Evolutionary conservation across 768 basidiomycete species (phyloP).

Genomic region (Podaxis mareebaensis): DNA sequence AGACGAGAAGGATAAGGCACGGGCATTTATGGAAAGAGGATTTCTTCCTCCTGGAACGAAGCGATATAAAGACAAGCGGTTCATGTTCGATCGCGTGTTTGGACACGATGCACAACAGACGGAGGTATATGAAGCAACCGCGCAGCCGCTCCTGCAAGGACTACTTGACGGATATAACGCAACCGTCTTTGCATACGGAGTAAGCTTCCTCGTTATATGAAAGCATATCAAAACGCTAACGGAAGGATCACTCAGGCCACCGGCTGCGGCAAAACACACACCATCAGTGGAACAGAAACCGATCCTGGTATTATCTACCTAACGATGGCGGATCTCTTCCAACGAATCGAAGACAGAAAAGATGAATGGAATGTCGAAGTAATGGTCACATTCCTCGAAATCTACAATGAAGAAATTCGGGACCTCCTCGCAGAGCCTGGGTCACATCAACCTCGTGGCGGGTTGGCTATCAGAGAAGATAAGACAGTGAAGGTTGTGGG

Average conservation of each 20-base stretch:
- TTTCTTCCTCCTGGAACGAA: conserved; percentile 86
- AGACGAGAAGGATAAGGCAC: conserved; percentile 80
- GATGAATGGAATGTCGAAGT: conserved; percentile 88
- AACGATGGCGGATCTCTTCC: conserved; percentile 96
- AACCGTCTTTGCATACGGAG: conserved; percentile 98
- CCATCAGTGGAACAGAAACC: conserved; percentile 87
- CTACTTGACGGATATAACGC: conserved; percentile 94
- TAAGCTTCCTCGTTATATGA: conserved; percentile 40
- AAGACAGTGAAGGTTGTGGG: conserved; percentile 89
- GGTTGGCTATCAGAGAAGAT: conserved; percentile 92
- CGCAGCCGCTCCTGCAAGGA: conserved; percentile 81
- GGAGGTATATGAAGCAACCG: conserved; percentile 85
- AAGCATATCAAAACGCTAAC: neutral
- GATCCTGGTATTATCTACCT: conserved; percentile 96
- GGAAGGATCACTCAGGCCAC: conserved; percentile 69
- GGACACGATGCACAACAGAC: conserved; percentile 77
- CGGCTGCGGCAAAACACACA: conserved; percentile 99
- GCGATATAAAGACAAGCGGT: conserved; percentile 94
- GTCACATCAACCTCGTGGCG: conserved; percentile 67
- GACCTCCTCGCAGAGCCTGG: conserved; percentile 85
- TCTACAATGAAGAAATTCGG: conserved; percentile 98
- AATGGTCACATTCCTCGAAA: conserved; percentile 94
- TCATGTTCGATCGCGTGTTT: conserved; percentile 96
- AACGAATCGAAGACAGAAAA: conserved; percentile 82
- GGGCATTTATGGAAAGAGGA: conserved; percentile 81